Conservation (phyloP, 73 alveolate genomes). For the Tetrahymena malaccensis region DNA sequence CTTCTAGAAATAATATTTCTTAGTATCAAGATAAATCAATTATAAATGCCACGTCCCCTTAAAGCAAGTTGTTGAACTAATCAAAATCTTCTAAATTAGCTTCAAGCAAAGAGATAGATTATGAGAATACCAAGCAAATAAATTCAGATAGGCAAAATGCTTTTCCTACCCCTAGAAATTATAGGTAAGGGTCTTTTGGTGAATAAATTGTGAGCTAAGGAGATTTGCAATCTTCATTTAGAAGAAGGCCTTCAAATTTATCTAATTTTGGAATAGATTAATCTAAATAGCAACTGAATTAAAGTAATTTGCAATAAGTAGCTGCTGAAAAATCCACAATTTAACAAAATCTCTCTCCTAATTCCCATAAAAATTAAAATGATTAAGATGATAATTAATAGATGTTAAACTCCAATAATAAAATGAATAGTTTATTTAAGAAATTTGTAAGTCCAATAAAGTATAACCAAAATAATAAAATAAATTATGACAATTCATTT, state of each 20-base stretch:
- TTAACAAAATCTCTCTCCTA: background rate
- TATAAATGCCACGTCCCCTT: background rate
- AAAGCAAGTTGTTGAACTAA: background rate
- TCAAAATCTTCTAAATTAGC: background rate
- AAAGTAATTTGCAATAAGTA: background rate
- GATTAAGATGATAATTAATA: background rate
- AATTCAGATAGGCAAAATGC: background rate
- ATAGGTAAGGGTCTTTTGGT: background rate
- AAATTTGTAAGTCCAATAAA: background rate
- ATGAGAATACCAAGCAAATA: background rate
- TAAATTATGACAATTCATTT: background rate
- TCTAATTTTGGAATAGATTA: background rate
- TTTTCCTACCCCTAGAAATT: background rate
- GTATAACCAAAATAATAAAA: background rate
- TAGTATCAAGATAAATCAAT: background rate
- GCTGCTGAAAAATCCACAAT: background rate
- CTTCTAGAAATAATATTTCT: background rate
- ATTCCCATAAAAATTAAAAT: background rate
- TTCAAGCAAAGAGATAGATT: background rate
- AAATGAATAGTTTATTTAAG: background rate
- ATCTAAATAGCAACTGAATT: background rate
- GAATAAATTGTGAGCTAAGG: background rate
- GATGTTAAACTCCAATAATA: background rate
- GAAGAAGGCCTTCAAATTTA: background rate
- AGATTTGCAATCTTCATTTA: background rate